A percentile compares a stretch with the other conserved stretches of the same genome.
Evolutionary conservation across 345 rosid genomes (phyloP).

Genomic region (Populus pruinosa): DNA sequence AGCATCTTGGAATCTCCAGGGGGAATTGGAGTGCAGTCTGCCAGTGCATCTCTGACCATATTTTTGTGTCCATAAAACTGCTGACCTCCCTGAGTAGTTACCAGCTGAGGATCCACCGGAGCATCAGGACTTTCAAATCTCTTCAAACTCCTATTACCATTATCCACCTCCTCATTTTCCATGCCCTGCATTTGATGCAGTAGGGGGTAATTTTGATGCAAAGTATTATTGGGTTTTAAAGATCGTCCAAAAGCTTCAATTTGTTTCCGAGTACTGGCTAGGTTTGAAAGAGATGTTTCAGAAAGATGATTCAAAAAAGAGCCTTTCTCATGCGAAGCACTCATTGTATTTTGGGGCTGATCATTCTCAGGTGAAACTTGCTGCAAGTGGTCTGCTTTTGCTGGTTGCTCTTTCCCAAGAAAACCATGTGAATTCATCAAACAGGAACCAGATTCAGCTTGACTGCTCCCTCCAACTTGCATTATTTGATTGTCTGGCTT

Average conservation of each 20-base stretch:
- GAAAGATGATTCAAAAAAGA: constrained; percentile 22
- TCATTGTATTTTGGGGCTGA: constrained; percentile 20
- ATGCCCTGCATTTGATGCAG: constrained; percentile 51
- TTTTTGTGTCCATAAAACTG: constrained; percentile 32
- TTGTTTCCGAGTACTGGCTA: constrained; percentile 39
- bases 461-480: constrained; percentile 34
- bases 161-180: constrained; percentile 48
- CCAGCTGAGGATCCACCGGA: constrained; percentile 41
- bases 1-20: constrained; percentile 36
- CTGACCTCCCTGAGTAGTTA: constrained; percentile 37
- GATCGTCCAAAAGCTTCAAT: constrained; percentile 60
- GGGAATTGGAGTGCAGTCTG: constrained; percentile 18
- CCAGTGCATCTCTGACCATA: constrained; percentile 33
- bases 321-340: constrained; percentile 28
- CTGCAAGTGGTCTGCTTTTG: constrained; percentile 28
- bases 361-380: constrained; percentile 24
- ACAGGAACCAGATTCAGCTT: constrained; percentile 33
- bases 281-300: constrained; percentile 28
- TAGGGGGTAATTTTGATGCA: constrained; percentile 42
- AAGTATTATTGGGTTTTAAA: constrained; percentile 42
- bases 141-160: constrained; percentile 43
- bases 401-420: constrained; percentile 37
- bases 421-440: constrained; percentile 34
- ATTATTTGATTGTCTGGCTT: constrained; percentile 35
- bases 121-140: constrained; percentile 47